Evolutionary conservation across 371 early-diverging fungal species (phyloP).

Genomic region (Gilbertella persicaria): DNA sequence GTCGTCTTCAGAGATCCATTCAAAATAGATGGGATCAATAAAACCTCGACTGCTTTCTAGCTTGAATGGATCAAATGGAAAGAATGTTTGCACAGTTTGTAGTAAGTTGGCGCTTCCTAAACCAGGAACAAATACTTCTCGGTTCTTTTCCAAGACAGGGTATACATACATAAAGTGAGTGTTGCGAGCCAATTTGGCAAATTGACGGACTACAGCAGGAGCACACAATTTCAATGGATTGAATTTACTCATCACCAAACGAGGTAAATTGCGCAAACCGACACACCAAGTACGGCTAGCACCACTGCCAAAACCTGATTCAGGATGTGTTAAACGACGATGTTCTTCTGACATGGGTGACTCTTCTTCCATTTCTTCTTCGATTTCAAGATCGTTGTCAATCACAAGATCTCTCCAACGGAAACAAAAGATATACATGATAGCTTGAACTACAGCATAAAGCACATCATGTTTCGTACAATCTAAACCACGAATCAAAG

Average conservation of each 20-base stretch:
- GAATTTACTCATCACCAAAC: conserved; percentile 80
- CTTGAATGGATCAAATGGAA: conserved; percentile 94
- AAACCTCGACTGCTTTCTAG: conserved; percentile 65
- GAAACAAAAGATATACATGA: conserved; percentile 93
- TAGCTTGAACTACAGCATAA: conserved; percentile 86
- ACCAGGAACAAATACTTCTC: conserved; percentile 47
- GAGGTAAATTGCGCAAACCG: conserved; percentile 59
- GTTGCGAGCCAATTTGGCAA: conserved; percentile 76
- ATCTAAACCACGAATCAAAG: conserved; percentile 40
- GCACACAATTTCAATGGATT: conserved; percentile 87
- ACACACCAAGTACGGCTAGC: conserved; percentile 40
- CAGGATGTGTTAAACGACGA: conserved; percentile 18
- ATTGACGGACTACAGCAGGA: conserved; percentile 79
- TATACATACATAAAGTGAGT: conserved; percentile 88
- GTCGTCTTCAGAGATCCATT: conserved; percentile 65
- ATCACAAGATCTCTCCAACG: conserved; percentile 81
- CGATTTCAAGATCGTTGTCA: conserved; percentile 40
- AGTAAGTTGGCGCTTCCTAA: conserved; percentile 28
- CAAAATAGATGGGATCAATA: conserved; percentile 66
- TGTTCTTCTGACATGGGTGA: conserved; percentile 12
- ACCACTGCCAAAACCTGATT: conserved; percentile 24
- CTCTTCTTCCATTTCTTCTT: conserved; percentile 26
- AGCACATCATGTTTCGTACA: conserved; percentile 72
- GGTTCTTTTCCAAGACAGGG: conserved; percentile 73
- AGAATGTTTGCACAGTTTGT: conserved; percentile 76